phyloP scores from a whole-genome alignment of 495 filamentous ascomycete species.

The Halenospora varia region DNA sequence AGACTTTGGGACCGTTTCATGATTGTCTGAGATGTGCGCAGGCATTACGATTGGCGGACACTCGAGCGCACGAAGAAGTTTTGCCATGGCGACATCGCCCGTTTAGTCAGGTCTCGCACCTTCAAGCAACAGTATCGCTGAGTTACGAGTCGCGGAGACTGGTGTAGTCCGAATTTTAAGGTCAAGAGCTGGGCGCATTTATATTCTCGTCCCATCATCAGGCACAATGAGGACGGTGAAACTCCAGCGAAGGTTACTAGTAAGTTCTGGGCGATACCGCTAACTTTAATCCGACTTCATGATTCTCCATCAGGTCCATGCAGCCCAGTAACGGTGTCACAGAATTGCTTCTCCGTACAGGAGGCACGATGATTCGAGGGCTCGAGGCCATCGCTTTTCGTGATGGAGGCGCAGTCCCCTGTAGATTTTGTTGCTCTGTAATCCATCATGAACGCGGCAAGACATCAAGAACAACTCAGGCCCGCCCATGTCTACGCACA shows the following conservation, averaged over 20 bases:
- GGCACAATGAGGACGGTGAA: background rate
- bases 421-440: conserved; percentile 9
- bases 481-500: too few relatives aligned
- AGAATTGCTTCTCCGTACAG: conserved; percentile 1
- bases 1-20: conserved; percentile 9
- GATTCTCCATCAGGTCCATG: background rate
- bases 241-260: background rate
- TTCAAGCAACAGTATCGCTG: background rate
- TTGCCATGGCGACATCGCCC: background rate
- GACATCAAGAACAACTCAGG: background rate
- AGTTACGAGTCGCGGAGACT: background rate
- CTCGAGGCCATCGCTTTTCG: conserved; percentile 3
- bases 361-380: conserved; percentile 1
- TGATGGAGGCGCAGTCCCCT: conserved; percentile 17
- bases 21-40: conserved; percentile 13
- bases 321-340: conserved; percentile 2
- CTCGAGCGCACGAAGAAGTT: background rate
- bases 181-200: background rate
- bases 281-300: conserved; percentile 14
- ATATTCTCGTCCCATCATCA: background rate
- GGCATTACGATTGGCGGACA: conserved; percentile 3
- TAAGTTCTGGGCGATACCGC: background rate
- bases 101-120: background rate
- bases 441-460: background rate
- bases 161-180: background rate